A percentile compares a stretch with the other conserved stretches of the same genome.
Conservation (phyloP, 495 filamentous ascomycete species). For the Neurospora sp. region DNA sequence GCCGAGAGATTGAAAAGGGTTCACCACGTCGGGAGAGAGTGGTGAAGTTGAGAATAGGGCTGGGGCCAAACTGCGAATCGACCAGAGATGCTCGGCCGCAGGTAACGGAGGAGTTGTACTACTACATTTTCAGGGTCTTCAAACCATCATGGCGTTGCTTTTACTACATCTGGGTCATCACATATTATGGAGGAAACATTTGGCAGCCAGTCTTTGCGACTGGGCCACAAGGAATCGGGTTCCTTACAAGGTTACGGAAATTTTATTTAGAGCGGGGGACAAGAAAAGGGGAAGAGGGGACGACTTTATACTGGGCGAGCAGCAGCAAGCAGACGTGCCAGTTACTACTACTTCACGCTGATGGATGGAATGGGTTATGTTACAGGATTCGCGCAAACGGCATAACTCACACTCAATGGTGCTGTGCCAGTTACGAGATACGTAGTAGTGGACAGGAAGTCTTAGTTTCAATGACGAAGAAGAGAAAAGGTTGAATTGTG, state of each 20-base stretch:
- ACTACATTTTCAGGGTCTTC: neutral
- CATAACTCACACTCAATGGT: neutral
- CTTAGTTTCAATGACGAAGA: neutral
- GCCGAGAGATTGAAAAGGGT: neutral
- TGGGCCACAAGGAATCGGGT: too few species aligned
- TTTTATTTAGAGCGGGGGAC: too few species aligned
- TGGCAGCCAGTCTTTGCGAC: too few species aligned
- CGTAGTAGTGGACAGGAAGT: neutral
- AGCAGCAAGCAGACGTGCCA: too few species aligned
- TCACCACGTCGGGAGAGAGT: neutral
- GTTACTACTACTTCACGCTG: neutral
- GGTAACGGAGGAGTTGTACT: neutral
- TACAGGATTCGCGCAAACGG: neutral
- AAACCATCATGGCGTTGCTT: neutral
- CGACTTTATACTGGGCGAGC: too few species aligned
- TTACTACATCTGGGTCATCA: neutral
- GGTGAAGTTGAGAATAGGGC: neutral
- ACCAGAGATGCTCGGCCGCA: neutral
- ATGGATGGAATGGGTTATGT: neutral
- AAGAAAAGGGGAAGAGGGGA: neutral
- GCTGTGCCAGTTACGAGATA: neutral
- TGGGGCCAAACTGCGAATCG: neutral
- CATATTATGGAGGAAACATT: neutral
- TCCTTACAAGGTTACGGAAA: too few species aligned
- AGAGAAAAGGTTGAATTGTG: neutral